Evolutionary conservation across 768 basidiomycete genomes (phyloP), one percentile per base, ranked within the genome.

Genomic region (Amanita jacksonii): DNA sequence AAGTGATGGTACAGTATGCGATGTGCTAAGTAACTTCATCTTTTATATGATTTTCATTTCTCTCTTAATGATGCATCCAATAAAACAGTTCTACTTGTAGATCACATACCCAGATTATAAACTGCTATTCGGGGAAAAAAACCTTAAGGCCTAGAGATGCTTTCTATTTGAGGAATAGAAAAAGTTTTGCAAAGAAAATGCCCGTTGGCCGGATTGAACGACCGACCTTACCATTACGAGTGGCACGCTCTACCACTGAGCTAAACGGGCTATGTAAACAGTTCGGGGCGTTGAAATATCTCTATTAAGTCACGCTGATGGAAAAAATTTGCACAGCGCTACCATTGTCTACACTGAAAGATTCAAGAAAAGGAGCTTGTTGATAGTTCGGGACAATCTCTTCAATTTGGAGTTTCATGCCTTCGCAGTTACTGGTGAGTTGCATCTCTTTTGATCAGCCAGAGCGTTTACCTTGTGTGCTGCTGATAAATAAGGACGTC

Each of bases 211-310:
- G 57, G 57, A 56, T 58, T 58, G 57, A 58, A 58, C 57, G 54
- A 58, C 55, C 55, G 57, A 58, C 57, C 57, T 58, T 54, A 58
- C 57, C 57, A 58, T 38, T 72, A 74, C 71, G 69, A 72, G 72
- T 74, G 71, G 66, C 70, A 68, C 72, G 70, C 71, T 73, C 72
- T 73, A 70, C 72, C 69, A 70, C 72, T 73, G 72, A 72, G 70
- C 72, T 71, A 72, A 71, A 57, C 65, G 68, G 69, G 69, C 70
- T 20, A 20, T 37, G 8, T n/a, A 25, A 18, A 2, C 8, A 16
- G 43, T 8, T n/a, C 39, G 16, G 13, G 18, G 36, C 13, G 6
- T 25, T 36, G 23, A 30, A 28, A 24, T 23, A 38, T 24, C 4
- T 24, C 25, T 5, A 38, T 38, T 38, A 20, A 8, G 36, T 38